phyloP scores from a whole-genome alignment of 1,139 yeast species.

The Pneumocystis canis region DNA sequence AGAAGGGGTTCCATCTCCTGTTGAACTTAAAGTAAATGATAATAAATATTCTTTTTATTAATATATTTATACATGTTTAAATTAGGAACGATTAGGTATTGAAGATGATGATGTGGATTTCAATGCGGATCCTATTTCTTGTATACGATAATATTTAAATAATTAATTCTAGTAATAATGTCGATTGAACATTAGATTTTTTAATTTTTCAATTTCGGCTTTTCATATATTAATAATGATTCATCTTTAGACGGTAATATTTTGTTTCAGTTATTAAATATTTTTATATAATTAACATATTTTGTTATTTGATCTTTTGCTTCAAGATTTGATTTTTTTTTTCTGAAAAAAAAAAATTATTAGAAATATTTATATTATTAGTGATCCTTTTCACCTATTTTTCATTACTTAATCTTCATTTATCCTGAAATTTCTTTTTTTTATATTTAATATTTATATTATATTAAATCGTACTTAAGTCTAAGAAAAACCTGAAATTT shows the following conservation, averaged over 20 bases:
- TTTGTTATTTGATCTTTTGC: no score
- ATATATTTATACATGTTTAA: not conserved
- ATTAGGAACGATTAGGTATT: not conserved
- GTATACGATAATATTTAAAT: not conserved
- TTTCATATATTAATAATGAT: not conserved
- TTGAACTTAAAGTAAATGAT: not conserved
- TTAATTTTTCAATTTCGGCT: not conserved
- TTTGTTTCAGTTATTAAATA: not conserved
- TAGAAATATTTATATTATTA: no score
- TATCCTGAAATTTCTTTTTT: no score
- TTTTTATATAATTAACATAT: no score
- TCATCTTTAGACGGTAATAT: not conserved
- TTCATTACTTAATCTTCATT: no score
- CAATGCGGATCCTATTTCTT: not conserved
- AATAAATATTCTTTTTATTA: not conserved
- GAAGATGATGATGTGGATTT: not conserved
- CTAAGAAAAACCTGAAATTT: not conserved
- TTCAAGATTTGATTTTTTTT: no score
- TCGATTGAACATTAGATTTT: no score
- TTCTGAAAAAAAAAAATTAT: no score
- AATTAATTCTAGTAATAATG: no score
- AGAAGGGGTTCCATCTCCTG: not conserved
- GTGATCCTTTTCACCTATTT: no score
- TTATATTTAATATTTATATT: not conserved
- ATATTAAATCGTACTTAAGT: not conserved